phyloP scores from a whole-genome alignment of 2,329 filamentous ascomycete genomes.

The Mariannaea elegans region DNA sequence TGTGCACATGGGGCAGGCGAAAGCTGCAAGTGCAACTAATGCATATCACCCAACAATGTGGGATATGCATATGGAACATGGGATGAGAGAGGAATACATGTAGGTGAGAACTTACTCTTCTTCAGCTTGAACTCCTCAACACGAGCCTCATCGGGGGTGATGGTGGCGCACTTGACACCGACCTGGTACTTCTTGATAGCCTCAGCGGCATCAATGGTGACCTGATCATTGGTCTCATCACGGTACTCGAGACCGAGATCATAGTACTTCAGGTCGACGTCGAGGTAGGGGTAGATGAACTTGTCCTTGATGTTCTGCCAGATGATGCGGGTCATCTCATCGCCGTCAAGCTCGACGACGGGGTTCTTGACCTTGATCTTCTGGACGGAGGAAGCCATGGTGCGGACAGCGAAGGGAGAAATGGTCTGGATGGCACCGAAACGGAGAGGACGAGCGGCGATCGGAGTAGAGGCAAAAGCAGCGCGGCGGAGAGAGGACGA shows the following conservation, averaged over 20 bases:
- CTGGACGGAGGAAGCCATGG: constrained; percentile 63
- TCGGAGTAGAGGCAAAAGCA: constrained; percentile 36
- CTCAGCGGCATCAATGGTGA: constrained; percentile 93
- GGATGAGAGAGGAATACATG: not conserved
- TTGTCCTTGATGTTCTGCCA: constrained; percentile 99
- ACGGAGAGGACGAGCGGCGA: constrained; percentile 45
- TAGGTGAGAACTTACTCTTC: constrained; percentile 74
- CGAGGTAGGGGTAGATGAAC: constrained; percentile 95
- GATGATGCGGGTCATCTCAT: constrained; percentile 98
- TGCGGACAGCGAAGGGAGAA: constrained; percentile 71
- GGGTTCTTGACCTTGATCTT: constrained; percentile 99
- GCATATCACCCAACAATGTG: constrained; percentile 28
- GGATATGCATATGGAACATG: not conserved
- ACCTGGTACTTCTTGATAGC: constrained; percentile 99
- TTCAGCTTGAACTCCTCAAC: constrained; percentile 99
- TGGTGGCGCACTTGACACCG: constrained; percentile 98
- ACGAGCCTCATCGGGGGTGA: constrained; percentile 95
- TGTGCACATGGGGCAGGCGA: constrained; percentile 3
- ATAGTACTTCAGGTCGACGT: constrained; percentile 98
- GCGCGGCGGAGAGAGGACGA: constrained; percentile 42
- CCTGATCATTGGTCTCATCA: constrained; percentile 94
- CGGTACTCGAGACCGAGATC: constrained; percentile 93
- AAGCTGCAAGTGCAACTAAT: constrained; percentile 20
- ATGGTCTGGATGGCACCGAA: constrained; percentile 50
- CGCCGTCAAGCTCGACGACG: constrained; percentile 95